phyloP scores from a whole-genome alignment of 2,329 filamentous ascomycete species.

The Arthroderma sp. region DNA sequence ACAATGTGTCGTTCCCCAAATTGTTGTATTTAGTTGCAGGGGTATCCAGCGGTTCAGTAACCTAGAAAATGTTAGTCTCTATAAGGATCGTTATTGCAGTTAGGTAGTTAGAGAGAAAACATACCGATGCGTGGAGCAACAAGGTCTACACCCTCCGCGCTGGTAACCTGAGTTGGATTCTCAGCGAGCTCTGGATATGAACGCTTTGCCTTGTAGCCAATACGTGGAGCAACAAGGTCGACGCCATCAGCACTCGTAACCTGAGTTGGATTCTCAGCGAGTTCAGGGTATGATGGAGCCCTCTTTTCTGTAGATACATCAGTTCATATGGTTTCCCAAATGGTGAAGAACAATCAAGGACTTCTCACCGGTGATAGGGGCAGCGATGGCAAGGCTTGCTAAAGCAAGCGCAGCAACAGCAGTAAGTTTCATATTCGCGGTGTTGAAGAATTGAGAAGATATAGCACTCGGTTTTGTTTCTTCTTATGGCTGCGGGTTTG shows the following conservation, averaged over 20 bases:
- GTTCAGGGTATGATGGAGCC: neutral
- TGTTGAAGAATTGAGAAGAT: too few species aligned
- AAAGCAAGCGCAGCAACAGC: too few species aligned
- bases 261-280: neutral
- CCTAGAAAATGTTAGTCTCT: too few species aligned
- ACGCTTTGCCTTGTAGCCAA: neutral
- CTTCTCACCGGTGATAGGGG: neutral
- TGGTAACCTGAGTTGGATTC: neutral
- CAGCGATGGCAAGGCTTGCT: neutral
- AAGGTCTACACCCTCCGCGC: neutral
- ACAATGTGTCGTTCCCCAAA: too few species aligned
- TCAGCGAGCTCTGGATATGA: neutral
- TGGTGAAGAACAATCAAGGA: neutral
- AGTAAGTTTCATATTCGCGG: too few species aligned
- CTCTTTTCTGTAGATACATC: neutral
- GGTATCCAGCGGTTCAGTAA: too few species aligned
- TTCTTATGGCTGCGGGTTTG: too few species aligned
- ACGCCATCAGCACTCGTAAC: neutral
- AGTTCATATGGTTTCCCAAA: neutral
- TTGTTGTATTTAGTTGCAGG: too few species aligned
- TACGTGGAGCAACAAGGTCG: neutral
- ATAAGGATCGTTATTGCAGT: too few species aligned
- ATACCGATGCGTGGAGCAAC: neutral
- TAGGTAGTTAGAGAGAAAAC: too few species aligned
- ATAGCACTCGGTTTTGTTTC: too few species aligned